These are phyloP conservation scores for Thyridium curvatum DNA, from an alignment of 2,329 filamentous ascomycete genomes.

Conservation along the genomic window DNA sequence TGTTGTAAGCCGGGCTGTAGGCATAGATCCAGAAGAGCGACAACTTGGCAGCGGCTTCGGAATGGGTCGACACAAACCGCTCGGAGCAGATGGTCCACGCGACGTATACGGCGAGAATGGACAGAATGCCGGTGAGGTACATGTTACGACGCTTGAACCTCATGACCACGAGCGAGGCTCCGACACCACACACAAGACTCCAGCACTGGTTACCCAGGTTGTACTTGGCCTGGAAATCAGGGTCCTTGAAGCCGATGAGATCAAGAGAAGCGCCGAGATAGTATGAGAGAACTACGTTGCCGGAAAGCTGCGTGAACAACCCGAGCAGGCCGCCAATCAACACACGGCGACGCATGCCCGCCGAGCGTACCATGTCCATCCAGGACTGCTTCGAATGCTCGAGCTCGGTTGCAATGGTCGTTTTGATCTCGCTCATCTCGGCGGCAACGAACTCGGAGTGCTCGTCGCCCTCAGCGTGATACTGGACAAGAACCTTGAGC, in stretches of 20 bases:
- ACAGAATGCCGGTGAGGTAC: constrained; percentile 44
- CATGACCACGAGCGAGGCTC: constrained; percentile 35
- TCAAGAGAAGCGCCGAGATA: constrained; percentile 40
- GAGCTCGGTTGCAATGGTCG: constrained; percentile 46
- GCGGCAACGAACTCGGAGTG: constrained; percentile 47
- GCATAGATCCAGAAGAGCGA: constrained; percentile 54
- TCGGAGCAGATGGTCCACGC: constrained; percentile 34
- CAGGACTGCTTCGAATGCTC: constrained; percentile 44
- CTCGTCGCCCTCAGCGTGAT: constrained; percentile 43
- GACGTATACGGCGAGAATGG: constrained; percentile 44
- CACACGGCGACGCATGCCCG: constrained; percentile 43
- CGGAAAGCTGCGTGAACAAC: constrained; percentile 48
- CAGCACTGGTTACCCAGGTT: constrained; percentile 42
- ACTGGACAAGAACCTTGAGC: constrained; percentile 15
- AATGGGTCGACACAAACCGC: constrained; percentile 21
- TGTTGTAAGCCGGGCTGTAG: constrained; percentile 55
- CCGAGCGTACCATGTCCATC: constrained; percentile 42
- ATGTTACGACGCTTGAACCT: constrained; percentile 39
- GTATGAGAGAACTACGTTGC: constrained; percentile 44
- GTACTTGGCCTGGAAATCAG: constrained; percentile 31
- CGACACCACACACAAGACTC: constrained; percentile 36
- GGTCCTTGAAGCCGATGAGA: constrained; percentile 36
- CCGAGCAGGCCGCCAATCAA: constrained; percentile 43
- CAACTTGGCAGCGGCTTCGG: constrained; percentile 26
- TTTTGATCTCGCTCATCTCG: constrained; percentile 54